These are phyloP conservation scores for Ogataea polymorpha DNA, from an alignment of 805 yeast genomes.

Conservation along the genomic window DNA sequence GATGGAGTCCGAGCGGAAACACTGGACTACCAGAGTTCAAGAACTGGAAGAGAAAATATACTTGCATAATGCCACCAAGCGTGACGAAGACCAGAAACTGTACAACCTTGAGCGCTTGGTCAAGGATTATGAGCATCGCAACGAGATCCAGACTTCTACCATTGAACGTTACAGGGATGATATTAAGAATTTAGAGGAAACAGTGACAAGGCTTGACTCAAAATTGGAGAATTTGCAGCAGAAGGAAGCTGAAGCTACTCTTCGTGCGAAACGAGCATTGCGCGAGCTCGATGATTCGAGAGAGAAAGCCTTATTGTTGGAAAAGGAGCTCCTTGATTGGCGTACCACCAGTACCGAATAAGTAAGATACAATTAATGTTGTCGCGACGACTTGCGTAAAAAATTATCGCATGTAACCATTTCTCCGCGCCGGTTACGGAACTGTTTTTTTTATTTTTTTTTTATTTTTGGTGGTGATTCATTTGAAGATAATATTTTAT, in stretches of 20 bases:
- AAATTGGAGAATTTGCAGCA: conserved; percentile 42
- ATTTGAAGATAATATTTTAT: conserved; percentile 8
- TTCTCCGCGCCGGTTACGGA: conserved; percentile 9
- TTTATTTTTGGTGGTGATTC: conserved; percentile 4
- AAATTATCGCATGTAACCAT: background rate
- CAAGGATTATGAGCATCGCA: conserved; percentile 50
- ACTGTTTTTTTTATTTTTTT: background rate
- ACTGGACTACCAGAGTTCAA: conserved; percentile 57
- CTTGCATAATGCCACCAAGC: conserved; percentile 43
- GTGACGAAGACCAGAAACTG: conserved; percentile 50
- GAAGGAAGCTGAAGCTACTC: conserved; percentile 42
- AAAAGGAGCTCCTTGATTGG: conserved; percentile 58
- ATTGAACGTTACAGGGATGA: conserved; percentile 56
- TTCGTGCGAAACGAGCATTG: conserved; percentile 44
- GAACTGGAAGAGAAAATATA: conserved; percentile 52
- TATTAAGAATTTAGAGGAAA: conserved; percentile 51
- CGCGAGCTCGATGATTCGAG: conserved; percentile 56
- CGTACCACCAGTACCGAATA: conserved; percentile 28
- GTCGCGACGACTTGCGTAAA: conserved; percentile 6
- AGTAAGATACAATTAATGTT: background rate
- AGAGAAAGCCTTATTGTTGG: conserved; percentile 49
- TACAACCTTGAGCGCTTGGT: conserved; percentile 50
- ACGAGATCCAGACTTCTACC: conserved; percentile 48
- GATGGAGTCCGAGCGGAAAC: conserved; percentile 45
- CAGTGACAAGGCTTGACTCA: conserved; percentile 43